Evolutionary conservation across 2,329 filamentous ascomycete genomes (phyloP), one percentile per base, ranked within the genome.

Genomic region (Claviceps citrina): DNA sequence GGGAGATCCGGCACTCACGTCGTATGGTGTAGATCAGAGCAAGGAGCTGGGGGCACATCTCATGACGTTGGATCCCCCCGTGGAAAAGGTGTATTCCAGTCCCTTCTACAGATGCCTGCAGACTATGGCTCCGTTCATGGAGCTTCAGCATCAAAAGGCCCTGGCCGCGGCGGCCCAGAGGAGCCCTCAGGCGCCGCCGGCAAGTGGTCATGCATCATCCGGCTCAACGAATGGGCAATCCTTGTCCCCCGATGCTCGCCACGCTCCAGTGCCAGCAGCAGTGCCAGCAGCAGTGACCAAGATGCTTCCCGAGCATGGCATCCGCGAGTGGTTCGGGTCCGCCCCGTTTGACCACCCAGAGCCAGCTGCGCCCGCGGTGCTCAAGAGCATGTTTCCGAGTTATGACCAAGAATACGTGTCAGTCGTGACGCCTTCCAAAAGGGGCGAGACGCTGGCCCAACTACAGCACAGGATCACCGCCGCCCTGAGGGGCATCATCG

Each of bases 311-410:
- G 75, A 79, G 49, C 61, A 65, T 41, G 73, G 73, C 10, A 51
- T 78, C 30, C 80, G 84, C 45, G 91, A 98, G 65, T 96, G 91
- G 81, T 96, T 91, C 57, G 91, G 91, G 20, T 70, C 76, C 36
- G 85, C 87, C 13, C 76, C 77, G 44, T 95, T 94, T 59, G 71
- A 82, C 40, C 91, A 96, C 53, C 91, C 91, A 0, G 68, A 71
- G 13, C 85, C 89, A 2, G 84, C 85, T 3, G 61, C 72, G 3
- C 63, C 78, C 12, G 51, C 67, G 22, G 63, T 71, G 26, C 68
- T 98, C 44, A 70, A 72, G 44, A 57, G 58, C 16, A 70, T 84
- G 46, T 93, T 94, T 56, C 76, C 78, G 24, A 59, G 72, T 24
- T 65, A 76, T 31, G 70, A 78, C 43, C 57, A 61, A 12, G 54